Conservation (phyloP, 345 rosid species). For the Garcia nutans region DNA sequence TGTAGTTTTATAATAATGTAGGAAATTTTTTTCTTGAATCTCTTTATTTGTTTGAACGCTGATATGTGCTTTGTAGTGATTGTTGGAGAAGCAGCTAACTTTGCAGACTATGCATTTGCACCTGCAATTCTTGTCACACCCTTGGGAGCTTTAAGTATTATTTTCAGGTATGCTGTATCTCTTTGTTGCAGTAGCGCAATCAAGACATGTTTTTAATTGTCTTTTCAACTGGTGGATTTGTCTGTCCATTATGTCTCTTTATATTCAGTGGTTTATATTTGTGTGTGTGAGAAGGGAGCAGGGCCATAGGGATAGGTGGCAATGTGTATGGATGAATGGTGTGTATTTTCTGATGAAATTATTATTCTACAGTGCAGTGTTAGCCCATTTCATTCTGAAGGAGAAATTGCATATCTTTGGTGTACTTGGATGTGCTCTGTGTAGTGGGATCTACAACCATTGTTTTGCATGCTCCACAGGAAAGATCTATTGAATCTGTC, state of each 20-base stretch:
- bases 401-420: constrained; percentile 85
- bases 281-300: background rate
- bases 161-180: constrained; percentile 64
- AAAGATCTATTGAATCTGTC: constrained; percentile 69
- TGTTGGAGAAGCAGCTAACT: constrained; percentile 89
- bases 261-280: background rate
- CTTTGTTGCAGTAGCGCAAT: background rate
- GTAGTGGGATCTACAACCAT: constrained; percentile 82
- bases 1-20: background rate
- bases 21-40: background rate
- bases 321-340: background rate
- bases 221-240: background rate
- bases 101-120: constrained; percentile 94
- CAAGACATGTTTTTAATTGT: background rate
- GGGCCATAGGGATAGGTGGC: no score
- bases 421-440: constrained; percentile 77
- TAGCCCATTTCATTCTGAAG: constrained; percentile 78
- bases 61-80: constrained; percentile 51
- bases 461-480: constrained; percentile 87
- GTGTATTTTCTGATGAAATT: constrained; percentile 24
- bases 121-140: constrained; percentile 97
- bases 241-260: background rate
- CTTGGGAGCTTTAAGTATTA: constrained; percentile 91
- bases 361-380: constrained; percentile 76
- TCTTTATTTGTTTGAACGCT: background rate